Evolutionary conservation across 768 basidiomycete species (phyloP), one percentile per base, ranked within the genome.

Genomic region (Dacryopinax primogenitus): DNA sequence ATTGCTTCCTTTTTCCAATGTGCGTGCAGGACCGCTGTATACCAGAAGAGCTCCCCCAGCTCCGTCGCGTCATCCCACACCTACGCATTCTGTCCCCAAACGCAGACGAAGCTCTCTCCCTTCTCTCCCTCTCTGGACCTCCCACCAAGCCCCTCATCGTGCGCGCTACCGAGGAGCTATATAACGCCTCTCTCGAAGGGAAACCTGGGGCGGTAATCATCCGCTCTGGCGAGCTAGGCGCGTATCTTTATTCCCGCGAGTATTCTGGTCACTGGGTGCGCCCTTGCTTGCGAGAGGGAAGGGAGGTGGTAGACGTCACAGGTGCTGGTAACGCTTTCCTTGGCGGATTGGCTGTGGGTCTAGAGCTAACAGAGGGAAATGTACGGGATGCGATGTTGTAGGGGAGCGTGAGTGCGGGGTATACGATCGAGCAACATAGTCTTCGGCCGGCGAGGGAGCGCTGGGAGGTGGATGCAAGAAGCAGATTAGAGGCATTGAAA

Each of bases 311-410:
- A 1, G 91, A 94, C 73, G 90, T 92, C 28, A 94, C 91, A 68
- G 92, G 92, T 45, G 92, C 90, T n/a, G 92, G 92, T 16, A 95
- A 95, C 73, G 81, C 84, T 66, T 95, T 94, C 74, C 78, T 94
- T 26, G 91, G 91, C 15, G 91, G 91, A 4, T 78, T 93, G 15
- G 84, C 84, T 12, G 91, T 89, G 21, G 91, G 91, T 0, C 72
- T 92, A 62, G 68, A 76, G 21, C 69, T 84, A 62, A 76, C 80
- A 45, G 70, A 79, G 39, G 83, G 81, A 1, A 81, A 91, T 71
- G 73, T 88, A n/a, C 79, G 79, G 62, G 76, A 84, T 79, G 92
- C 90, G 30, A 76, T 80, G 1, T 76, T 88, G n/a, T 83, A 88
- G 69, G 92, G 83, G 1, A 80, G 87, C 1, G 83, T 94, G 6